A percentile compares a stretch with the other conserved stretches of the same genome.
Conservation (phyloP, 306 rosid genomes). For the Lathyrus aphaca region DNA sequence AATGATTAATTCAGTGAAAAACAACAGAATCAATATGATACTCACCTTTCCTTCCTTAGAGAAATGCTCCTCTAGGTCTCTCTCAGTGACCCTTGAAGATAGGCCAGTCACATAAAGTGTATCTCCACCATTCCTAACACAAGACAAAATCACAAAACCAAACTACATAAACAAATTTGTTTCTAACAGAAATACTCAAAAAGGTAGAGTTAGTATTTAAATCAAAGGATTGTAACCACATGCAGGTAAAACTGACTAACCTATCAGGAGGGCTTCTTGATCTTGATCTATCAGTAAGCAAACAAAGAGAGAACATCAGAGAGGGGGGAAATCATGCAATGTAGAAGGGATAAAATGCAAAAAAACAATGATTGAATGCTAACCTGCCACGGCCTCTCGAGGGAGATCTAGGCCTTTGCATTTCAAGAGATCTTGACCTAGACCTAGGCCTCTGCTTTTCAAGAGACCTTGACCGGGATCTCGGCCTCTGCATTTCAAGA, state of each 20-base stretch:
- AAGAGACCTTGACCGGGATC: slow-evolving; percentile 61
- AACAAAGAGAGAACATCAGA: background rate
- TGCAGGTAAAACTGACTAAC: slow-evolving; percentile 44
- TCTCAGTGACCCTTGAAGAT: slow-evolving; percentile 87
- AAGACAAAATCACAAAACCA: slow-evolving; percentile 25
- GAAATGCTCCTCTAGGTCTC: slow-evolving; percentile 90
- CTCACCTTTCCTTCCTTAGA: slow-evolving; percentile 91
- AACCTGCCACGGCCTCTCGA: slow-evolving; percentile 95
- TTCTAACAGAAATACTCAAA: slow-evolving; percentile 8
- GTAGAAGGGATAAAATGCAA: background rate
- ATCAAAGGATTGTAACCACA: background rate
- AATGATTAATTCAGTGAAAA: background rate
- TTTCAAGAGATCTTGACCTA: slow-evolving; percentile 59
- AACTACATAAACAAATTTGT: background rate
- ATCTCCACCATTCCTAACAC: slow-evolving; percentile 64
- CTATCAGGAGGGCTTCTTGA: slow-evolving; percentile 83
- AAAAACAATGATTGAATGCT: background rate
- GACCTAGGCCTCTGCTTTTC: slow-evolving; percentile 54
- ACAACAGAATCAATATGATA: slow-evolving; percentile 1
- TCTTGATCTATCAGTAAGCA: slow-evolving; percentile 60
- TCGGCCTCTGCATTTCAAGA: slow-evolving; percentile 41
- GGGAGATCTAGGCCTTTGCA: slow-evolving; percentile 67
- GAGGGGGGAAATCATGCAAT: slow-evolving; percentile 6
- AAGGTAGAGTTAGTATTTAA: background rate
- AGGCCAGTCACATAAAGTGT: slow-evolving; percentile 96